A percentile compares a stretch with the other conserved stretches of the same genome.
These are phyloP conservation scores for Peterozyma xylosa DNA, from an alignment of 805 yeast species.

Conservation along the genomic window DNA sequence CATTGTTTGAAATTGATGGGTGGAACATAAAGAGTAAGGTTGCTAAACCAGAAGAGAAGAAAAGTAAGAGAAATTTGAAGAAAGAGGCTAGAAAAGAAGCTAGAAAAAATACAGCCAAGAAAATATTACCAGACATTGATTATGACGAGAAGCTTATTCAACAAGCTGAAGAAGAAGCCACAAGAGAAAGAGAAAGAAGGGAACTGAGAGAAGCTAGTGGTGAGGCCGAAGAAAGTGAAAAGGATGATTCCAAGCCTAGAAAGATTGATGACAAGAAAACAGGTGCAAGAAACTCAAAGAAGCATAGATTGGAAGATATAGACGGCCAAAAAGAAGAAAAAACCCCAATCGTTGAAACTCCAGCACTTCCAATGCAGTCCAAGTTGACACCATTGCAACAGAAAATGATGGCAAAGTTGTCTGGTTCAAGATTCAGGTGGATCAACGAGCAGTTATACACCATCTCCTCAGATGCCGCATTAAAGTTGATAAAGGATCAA, in stretches of 20 bases:
- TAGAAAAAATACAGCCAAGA: not conserved
- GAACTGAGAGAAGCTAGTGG: constrained; percentile 13
- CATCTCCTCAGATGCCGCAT: constrained; percentile 68
- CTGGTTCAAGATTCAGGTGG: constrained; percentile 97
- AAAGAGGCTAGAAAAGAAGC: not conserved
- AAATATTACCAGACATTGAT: not conserved
- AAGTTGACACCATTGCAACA: constrained; percentile 83
- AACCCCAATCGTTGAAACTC: no score
- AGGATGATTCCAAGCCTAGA: not conserved
- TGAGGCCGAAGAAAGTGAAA: not conserved
- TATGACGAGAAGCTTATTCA: not conserved
- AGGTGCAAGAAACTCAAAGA: no score
- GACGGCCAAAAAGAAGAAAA: no score
- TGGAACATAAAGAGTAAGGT: not conserved
- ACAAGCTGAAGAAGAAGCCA: not conserved
- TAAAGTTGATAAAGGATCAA: constrained; percentile 63
- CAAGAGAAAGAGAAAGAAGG: not conserved
- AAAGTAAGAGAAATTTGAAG: not conserved
- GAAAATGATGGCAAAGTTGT: constrained; percentile 89
- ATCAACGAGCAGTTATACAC: constrained; percentile 97
- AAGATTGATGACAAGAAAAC: no score
- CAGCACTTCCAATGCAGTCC: constrained; percentile 3
- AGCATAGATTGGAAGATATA: no score
- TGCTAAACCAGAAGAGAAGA: not conserved
- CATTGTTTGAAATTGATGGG: not conserved